A percentile compares a stretch with the other conserved stretches of the same genome.
Conservation (phyloP, 768 basidiomycete species). For the Rhizopogon salebrosus region DNA sequence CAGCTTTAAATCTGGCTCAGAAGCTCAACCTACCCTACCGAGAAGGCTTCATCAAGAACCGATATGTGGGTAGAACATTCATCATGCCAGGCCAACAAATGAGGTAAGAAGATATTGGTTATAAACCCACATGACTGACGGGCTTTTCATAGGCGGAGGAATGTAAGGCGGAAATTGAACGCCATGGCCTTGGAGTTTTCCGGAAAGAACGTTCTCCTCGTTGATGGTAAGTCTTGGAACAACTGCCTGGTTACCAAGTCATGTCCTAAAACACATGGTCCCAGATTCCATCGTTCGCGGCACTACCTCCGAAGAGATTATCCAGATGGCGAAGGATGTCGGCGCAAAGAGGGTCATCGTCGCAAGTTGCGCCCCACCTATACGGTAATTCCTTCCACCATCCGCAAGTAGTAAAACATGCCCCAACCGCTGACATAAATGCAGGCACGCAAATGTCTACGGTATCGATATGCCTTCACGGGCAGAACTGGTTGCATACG, state of each 20-base stretch:
- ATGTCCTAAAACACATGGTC: neutral
- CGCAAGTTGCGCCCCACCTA: conserved; percentile 95
- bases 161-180: conserved; percentile 91
- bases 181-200: conserved; percentile 98
- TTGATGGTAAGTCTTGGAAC: conserved; percentile 65
- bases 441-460: conserved; percentile 88
- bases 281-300: conserved; percentile 97
- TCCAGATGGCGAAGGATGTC: conserved; percentile 99
- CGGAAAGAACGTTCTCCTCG: conserved; percentile 87
- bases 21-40: conserved; percentile 86
- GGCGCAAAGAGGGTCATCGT: conserved; percentile 95
- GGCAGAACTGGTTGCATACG: conserved; percentile 86
- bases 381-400: conserved; percentile 48
- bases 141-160: conserved; percentile 62
- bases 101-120: conserved; percentile 43
- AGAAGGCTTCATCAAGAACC: conserved; percentile 98
- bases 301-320: conserved; percentile 96
- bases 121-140: neutral
- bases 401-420: neutral
- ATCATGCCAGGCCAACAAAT: conserved; percentile 99
- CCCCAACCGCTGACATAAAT: conserved; percentile 3
- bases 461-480: conserved; percentile 99
- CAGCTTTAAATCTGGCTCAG: conserved; percentile 93
- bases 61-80: conserved; percentile 96
- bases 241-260: neutral